phyloP scores from a whole-genome alignment of 371 early-diverging fungal genomes.

The Lichtheimia ornata region DNA sequence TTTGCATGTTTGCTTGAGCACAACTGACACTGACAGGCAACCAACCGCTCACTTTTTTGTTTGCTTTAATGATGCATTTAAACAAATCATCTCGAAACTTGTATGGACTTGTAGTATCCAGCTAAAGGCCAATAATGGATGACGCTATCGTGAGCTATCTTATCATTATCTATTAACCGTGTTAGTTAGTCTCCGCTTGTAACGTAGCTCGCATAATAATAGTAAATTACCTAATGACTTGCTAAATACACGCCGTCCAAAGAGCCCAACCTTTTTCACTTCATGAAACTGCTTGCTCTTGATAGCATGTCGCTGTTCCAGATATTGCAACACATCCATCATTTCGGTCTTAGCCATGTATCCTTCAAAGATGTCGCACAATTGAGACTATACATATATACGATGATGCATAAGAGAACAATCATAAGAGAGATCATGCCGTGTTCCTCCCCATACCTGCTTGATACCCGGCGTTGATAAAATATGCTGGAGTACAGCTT shows the following conservation, averaged over 20 bases:
- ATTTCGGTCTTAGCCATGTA: slow-evolving; percentile 3
- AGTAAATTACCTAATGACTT: too few species aligned
- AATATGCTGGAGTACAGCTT: slow-evolving; percentile 2
- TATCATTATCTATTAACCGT: too few species aligned
- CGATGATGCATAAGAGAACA: neutral
- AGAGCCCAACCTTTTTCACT: slow-evolving; percentile 37
- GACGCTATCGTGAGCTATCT: too few species aligned
- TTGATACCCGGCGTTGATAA: slow-evolving; percentile 8
- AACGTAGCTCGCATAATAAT: too few species aligned
- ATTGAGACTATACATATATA: neutral
- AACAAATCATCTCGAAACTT: too few species aligned
- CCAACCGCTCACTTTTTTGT: too few species aligned
- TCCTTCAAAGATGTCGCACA: slow-evolving; percentile 1
- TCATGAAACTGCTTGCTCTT: neutral
- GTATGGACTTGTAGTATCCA: too few species aligned
- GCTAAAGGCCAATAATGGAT: too few species aligned
- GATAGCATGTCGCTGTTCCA: neutral
- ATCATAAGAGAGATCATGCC: neutral
- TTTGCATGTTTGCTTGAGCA: too few species aligned
- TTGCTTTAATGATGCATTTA: too few species aligned
- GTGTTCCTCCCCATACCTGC: neutral
- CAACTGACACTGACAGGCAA: too few species aligned
- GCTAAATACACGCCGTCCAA: neutral
- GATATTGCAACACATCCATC: neutral
- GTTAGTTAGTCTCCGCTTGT: too few species aligned